Evolutionary conservation across 2,329 filamentous ascomycete species (phyloP).

Genomic region (Fusarium temperatum): DNA sequence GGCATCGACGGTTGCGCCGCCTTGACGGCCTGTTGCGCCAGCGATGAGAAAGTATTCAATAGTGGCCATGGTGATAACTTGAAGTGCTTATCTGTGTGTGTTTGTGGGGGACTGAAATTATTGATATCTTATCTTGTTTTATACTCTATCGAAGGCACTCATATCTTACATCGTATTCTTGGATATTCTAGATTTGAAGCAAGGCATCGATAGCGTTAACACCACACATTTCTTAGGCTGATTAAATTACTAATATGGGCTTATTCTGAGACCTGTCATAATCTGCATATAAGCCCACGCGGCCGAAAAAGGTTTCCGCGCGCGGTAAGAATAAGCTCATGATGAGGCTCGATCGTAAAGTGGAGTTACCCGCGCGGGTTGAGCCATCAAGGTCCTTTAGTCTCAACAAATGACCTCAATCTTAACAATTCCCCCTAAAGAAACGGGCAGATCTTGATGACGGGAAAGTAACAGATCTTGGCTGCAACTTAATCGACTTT

Average conservation of each 20-base stretch:
- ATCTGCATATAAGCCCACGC: neutral
- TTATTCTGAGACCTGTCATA: neutral
- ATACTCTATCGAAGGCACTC: neutral
- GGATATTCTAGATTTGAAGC: neutral
- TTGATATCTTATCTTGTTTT: neutral
- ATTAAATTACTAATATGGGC: neutral
- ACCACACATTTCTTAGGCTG: neutral
- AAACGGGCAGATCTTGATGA: neutral
- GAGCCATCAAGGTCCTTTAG: neutral
- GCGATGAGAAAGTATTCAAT: constrained; percentile 35
- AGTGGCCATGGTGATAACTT: neutral
- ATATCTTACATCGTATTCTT: neutral
- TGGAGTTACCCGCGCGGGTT: constrained; percentile 3
- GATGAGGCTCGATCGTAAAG: neutral
- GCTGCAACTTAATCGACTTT: neutral
- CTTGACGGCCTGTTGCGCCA: constrained; percentile 46
- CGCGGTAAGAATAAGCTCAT: neutral
- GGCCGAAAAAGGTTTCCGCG: neutral
- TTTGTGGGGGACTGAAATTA: neutral
- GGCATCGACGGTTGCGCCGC: constrained; percentile 41
- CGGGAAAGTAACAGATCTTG: neutral
- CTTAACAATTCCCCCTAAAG: neutral
- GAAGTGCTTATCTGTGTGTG: too few relatives aligned
- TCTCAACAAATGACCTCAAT: neutral
- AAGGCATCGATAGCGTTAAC: neutral